Evolutionary conservation across 1,139 yeast species (phyloP), one percentile per base, ranked within the genome.

Genomic region (Nematodospora anomalae): DNA sequence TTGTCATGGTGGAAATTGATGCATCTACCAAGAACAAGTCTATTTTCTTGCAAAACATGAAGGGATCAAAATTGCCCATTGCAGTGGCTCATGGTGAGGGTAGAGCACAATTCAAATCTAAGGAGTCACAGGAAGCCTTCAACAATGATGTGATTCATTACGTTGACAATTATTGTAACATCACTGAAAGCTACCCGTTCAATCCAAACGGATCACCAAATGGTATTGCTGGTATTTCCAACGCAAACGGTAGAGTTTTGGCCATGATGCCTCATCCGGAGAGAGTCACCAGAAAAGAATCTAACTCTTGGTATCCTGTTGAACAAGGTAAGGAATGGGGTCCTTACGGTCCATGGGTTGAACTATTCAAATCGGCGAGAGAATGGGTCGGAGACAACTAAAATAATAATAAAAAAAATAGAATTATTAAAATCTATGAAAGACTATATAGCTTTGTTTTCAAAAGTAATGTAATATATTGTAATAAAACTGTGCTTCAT

Each of bases 181-280:
- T 75, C 28, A 86, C 99, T 26, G 83, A 80, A 57, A 74, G 70
- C 52, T 92, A 85, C 59, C 99, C 99, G 47, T 85, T 74, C 69
- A 92, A 92, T 70, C 98, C 98, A 41, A 94, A 94, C 63, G 99
- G 99, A 28, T 87, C 97, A 14, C 88, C 94, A 32, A 77, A 76
- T 37, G 97, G 96, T 64, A 86, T 94, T 55, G 86, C 97, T 29
- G 99, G 97, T 72, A 79, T 94, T 44, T 74, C 85, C 46, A 80
- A 92, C 35, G 86, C 85, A 40, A 87, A 87, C 56, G 98, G 98
- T 49, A 81, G 98, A 62, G 97, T 94, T 4, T 71, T 94, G 54
- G 97, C 97, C 3, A 80, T 94, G 89, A 94, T 94, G 99, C 99
- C 99, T 32, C 99, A 94, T 60, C 98, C 99, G 16, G 99, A 94